Conservation (phyloP, 2,329 filamentous ascomycete genomes). For the Ascochyta pisi region DNA sequence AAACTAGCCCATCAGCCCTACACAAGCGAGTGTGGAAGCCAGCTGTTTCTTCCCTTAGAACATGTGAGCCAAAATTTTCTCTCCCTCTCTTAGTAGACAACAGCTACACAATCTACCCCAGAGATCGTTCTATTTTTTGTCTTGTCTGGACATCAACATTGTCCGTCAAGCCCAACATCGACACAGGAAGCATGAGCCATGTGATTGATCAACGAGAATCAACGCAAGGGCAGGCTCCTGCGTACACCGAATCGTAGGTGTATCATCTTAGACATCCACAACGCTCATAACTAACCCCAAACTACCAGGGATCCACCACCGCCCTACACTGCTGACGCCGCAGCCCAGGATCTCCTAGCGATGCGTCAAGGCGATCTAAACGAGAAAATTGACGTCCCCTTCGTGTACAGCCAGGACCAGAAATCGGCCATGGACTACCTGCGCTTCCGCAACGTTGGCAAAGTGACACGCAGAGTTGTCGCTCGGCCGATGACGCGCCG, state of each 20-base stretch:
- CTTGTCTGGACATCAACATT: not conserved
- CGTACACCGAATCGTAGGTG: constrained; percentile 5
- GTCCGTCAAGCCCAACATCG: not conserved
- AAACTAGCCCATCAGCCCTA: not conserved
- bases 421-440: constrained; percentile 21
- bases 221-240: not conserved
- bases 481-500: constrained; percentile 37
- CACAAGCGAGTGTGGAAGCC: not conserved
- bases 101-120: not conserved
- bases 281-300: not conserved
- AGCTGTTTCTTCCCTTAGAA: not conserved
- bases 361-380: constrained; percentile 15
- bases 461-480: constrained; percentile 29
- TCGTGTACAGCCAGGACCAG: constrained; percentile 26
- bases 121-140: not conserved
- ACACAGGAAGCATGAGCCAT: not conserved
- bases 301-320: constrained; percentile 1
- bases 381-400: constrained; percentile 11
- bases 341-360: constrained; percentile 2
- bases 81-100: not conserved
- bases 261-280: not conserved
- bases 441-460: constrained; percentile 17
- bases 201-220: not conserved
- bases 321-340: constrained; percentile 9
- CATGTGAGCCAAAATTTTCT: not conserved